phyloP scores from a whole-genome alignment of 108 stramenopile species.

The Nitzschia sp. region DNA sequence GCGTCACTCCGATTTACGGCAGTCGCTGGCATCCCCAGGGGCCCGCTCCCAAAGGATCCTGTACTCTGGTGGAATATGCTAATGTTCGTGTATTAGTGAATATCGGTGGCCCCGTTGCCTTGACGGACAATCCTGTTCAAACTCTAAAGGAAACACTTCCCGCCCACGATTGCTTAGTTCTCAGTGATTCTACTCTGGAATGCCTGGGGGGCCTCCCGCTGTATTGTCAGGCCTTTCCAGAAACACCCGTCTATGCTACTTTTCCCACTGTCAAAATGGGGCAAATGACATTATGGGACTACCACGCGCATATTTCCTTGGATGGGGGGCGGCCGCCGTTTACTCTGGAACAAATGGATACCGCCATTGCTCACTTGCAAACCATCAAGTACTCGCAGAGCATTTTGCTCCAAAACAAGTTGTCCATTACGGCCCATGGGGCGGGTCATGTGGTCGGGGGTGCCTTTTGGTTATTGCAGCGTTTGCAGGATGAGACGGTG shows the following conservation, averaged over 20 bases:
- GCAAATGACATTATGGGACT: slow-evolving; percentile 95
- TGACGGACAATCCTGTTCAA: neutral
- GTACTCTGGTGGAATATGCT: slow-evolving; percentile 85
- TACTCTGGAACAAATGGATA: slow-evolving; percentile 89
- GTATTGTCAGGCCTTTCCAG: slow-evolving; percentile 44
- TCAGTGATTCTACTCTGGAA: slow-evolving; percentile 76
- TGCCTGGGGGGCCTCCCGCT: slow-evolving; percentile 44
- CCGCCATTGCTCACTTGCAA: slow-evolving; percentile 61
- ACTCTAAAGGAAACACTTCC: slow-evolving; percentile 36
- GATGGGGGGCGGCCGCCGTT: slow-evolving; percentile 77
- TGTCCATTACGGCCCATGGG: slow-evolving; percentile 78
- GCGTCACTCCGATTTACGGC: slow-evolving; percentile 84
- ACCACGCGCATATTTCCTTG: slow-evolving; percentile 75
- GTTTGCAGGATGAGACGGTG: slow-evolving; percentile 75
- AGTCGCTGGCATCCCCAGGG: slow-evolving; percentile 41
- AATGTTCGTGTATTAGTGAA: slow-evolving; percentile 69
- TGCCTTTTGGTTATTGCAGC: slow-evolving; percentile 68
- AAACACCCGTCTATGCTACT: slow-evolving; percentile 83
- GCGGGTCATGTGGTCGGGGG: slow-evolving; percentile 92
- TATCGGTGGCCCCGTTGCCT: slow-evolving; percentile 51
- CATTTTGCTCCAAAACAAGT: slow-evolving; percentile 43
- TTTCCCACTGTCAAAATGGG: slow-evolving; percentile 96
- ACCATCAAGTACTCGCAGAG: slow-evolving; percentile 92
- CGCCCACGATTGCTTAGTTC: slow-evolving; percentile 65
- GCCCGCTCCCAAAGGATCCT: slow-evolving; percentile 54